phyloP scores from a whole-genome alignment of 768 basidiomycete genomes.

The Agaricus subrufescens region DNA sequence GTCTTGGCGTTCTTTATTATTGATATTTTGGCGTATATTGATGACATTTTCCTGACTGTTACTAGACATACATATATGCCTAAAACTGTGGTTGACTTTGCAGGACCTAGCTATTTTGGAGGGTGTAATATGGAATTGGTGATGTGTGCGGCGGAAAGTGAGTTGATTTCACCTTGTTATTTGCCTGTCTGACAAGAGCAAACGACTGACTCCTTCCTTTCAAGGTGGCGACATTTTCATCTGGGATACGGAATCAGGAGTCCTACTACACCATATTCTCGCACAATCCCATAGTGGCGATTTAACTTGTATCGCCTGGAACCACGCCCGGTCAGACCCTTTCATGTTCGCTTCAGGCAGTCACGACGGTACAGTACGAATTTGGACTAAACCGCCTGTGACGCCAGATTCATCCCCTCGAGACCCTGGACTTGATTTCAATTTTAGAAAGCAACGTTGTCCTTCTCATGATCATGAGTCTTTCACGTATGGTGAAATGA shows the following conservation, averaged over 20 bases:
- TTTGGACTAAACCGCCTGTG: slow-evolving; percentile 51
- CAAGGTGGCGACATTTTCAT: slow-evolving; percentile 77
- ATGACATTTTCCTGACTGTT: not conserved
- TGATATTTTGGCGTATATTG: not conserved
- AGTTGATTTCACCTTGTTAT: slow-evolving; percentile 2
- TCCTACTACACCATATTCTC: slow-evolving; percentile 65
- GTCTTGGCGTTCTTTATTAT: slow-evolving; percentile 1
- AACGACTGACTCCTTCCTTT: not conserved
- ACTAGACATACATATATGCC: slow-evolving; percentile 71
- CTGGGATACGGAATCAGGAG: slow-evolving; percentile 80
- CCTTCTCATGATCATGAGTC: not conserved
- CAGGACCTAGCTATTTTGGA: slow-evolving; percentile 80
- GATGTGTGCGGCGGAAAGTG: slow-evolving; percentile 73
- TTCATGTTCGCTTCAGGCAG: slow-evolving; percentile 77
- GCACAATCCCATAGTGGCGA: slow-evolving; percentile 62
- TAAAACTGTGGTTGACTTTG: slow-evolving; percentile 63
- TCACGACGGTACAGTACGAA: slow-evolving; percentile 70
- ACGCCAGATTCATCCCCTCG: not conserved
- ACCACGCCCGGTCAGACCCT: slow-evolving; percentile 55
- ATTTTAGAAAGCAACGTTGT: no score
- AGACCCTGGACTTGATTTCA: not conserved
- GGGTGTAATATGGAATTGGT: slow-evolving; percentile 77
- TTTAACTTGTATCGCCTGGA: slow-evolving; percentile 80
- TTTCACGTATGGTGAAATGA: slow-evolving; percentile 1
- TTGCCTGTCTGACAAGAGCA: not conserved